Percentiles rank a stretch among this genome's conserved stretches.
These are phyloP conservation scores for Phalaenopsis hybrid DNA, from an alignment of 116 monocot genomes.

Conservation along the genomic window DNA sequence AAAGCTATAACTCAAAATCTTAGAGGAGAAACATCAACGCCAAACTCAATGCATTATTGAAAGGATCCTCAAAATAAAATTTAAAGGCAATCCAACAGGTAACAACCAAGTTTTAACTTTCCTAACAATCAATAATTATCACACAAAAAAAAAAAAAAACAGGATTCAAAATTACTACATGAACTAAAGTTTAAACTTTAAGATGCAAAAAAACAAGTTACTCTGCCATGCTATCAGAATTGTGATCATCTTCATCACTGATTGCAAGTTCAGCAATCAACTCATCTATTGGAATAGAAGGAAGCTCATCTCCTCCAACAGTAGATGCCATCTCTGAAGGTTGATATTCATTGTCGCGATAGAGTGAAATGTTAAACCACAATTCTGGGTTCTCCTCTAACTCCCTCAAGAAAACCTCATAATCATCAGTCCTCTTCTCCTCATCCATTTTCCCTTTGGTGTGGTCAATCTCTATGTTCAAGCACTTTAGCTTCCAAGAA, in stretches of 20 bases:
- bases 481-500: slow-evolving; percentile 67
- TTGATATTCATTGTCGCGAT: slow-evolving; percentile 52
- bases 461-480: slow-evolving; percentile 60
- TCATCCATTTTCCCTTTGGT: slow-evolving; percentile 29
- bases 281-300: slow-evolving; percentile 52
- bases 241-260: slow-evolving; percentile 33
- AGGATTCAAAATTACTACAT: not conserved
- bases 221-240: slow-evolving; percentile 16
- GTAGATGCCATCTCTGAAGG: slow-evolving; percentile 67
- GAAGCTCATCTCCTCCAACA: slow-evolving; percentile 53
- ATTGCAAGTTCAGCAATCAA: slow-evolving; percentile 61
- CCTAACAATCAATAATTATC: not conserved
- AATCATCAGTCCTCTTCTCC: slow-evolving; percentile 63
- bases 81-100: not conserved
- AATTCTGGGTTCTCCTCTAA: slow-evolving; percentile 65
- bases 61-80: not conserved
- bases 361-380: slow-evolving; percentile 57
- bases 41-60: not conserved
- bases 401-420: slow-evolving; percentile 60
- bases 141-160: not conserved
- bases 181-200: not conserved
- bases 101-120: not conserved
- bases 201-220: slow-evolving; percentile 9
- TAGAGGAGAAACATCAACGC: not conserved
- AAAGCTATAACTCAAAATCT: not conserved